A percentile compares a stretch with the other conserved stretches of the same genome.
Conservation (phyloP, 768 basidiomycete genomes). For the Tremella fuciformis region DNA sequence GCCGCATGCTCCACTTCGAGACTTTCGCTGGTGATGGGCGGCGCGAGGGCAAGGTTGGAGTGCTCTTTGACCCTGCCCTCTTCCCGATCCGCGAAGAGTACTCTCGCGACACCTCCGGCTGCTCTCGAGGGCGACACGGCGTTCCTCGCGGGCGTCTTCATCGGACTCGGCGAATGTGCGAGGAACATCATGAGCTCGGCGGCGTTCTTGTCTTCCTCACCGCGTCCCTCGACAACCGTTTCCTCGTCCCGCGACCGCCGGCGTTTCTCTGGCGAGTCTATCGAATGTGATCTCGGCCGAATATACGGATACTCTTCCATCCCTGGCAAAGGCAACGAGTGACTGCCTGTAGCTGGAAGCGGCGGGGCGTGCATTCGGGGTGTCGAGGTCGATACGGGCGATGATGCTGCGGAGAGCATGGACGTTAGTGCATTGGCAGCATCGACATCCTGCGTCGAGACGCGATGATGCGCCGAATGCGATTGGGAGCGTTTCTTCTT, state of each 20-base stretch:
- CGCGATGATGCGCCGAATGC: constrained; percentile 29
- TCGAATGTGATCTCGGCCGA: neutral
- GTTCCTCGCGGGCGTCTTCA: constrained; percentile 13
- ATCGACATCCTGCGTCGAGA: constrained; percentile 43
- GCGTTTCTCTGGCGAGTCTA: neutral
- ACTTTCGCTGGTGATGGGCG: constrained; percentile 30
- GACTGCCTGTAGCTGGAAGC: neutral
- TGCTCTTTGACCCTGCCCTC: constrained; percentile 13
- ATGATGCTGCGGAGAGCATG: constrained; percentile 35
- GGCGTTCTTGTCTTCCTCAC: constrained; percentile 47
- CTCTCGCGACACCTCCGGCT: constrained; percentile 31
- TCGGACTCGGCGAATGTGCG: constrained; percentile 46
- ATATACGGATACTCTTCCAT: neutral
- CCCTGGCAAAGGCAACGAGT: neutral
- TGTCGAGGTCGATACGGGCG: neutral
- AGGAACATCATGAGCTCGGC: constrained; percentile 51
- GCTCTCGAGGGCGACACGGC: constrained; percentile 8
- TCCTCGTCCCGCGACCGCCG: constrained; percentile 14
- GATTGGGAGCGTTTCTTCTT: constrained; percentile 40
- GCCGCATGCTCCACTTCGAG: no score
- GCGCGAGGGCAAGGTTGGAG: constrained; percentile 37
- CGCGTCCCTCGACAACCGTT: neutral
- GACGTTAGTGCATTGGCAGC: constrained; percentile 45
- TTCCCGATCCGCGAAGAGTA: constrained; percentile 39
- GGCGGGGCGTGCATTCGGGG: neutral